A percentile compares a stretch with the other conserved stretches of the same genome.
Conservation (phyloP, 257 asterid genomes). For the Linaria vulgaris region DNA sequence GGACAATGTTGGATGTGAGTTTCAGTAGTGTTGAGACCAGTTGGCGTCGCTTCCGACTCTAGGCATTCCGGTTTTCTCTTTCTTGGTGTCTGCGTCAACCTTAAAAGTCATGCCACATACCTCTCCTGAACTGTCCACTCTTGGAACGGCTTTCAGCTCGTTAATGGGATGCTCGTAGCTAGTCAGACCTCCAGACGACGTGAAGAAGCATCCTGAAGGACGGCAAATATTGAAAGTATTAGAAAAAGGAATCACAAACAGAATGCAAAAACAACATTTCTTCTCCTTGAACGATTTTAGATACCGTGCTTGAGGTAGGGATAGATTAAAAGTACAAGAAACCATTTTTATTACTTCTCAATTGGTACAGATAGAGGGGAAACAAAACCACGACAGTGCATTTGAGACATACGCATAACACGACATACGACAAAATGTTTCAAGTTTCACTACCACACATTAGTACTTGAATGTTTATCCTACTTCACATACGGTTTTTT, state of each 20-base stretch:
- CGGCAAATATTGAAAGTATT: not conserved
- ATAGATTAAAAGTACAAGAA: too few relatives aligned
- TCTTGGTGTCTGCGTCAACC: slow-evolving; percentile 71
- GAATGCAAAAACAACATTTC: not conserved
- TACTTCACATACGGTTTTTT: too few relatives aligned
- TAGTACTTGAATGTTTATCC: too few relatives aligned
- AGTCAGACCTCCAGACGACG: slow-evolving; percentile 90
- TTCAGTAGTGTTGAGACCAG: slow-evolving; percentile 84
- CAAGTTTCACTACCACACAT: too few relatives aligned
- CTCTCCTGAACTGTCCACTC: slow-evolving; percentile 91
- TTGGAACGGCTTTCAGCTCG: slow-evolving; percentile 87
- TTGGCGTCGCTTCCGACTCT: slow-evolving; percentile 94
- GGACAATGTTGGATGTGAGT: slow-evolving; percentile 7
- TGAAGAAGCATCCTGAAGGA: slow-evolving; percentile 93
- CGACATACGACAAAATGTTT: too few relatives aligned
- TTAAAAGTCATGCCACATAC: slow-evolving; percentile 81
- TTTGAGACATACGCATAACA: too few relatives aligned
- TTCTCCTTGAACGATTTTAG: not conserved
- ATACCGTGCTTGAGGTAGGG: too few relatives aligned
- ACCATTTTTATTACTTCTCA: too few relatives aligned
- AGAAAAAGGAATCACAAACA: too few relatives aligned
- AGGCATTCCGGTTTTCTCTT: slow-evolving; percentile 63
- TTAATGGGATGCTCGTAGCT: slow-evolving; percentile 81
- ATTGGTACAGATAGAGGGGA: too few relatives aligned
- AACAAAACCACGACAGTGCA: too few relatives aligned